Percentiles rank a stretch among this genome's conserved stretches.
phyloP scores from a whole-genome alignment of 192 early-diverging fungal genomes.

The Coemansia sp. region DNA sequence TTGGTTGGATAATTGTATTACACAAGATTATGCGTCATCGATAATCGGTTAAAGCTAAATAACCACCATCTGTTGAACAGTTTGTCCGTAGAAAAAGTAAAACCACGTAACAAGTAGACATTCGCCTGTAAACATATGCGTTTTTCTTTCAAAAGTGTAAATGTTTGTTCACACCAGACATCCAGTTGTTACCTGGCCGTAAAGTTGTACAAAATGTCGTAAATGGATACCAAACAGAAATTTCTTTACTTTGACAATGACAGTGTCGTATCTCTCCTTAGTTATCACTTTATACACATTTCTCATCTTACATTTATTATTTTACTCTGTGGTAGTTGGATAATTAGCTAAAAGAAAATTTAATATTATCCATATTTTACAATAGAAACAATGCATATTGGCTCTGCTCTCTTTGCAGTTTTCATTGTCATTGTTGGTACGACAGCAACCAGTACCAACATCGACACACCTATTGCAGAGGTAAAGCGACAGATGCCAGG shows the following conservation, averaged over 20 bases:
- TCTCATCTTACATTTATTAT: neutral
- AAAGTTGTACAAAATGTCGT: neutral
- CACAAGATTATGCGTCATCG: neutral
- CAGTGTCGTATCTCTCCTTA: neutral
- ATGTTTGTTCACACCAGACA: constrained; percentile 5
- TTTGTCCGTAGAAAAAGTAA: neutral
- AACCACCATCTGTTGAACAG: neutral
- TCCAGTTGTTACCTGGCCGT: neutral
- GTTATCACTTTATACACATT: neutral
- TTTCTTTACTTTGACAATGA: neutral
- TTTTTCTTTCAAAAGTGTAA: neutral
- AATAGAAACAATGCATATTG: neutral
- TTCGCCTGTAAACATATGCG: neutral
- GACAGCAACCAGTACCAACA: neutral
- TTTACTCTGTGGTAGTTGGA: neutral
- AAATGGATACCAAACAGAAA: no score
- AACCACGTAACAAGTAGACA: neutral
- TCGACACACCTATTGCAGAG: neutral
- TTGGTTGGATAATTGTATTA: neutral
- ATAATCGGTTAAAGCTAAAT: neutral
- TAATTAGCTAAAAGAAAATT: neutral
- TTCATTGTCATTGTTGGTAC: neutral
- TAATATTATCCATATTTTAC: neutral
- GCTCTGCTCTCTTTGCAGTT: neutral
- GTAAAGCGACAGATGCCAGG: constrained; percentile 21